phyloP scores from a whole-genome alignment of 805 yeast genomes.

The Metschnikowia continentalis region DNA sequence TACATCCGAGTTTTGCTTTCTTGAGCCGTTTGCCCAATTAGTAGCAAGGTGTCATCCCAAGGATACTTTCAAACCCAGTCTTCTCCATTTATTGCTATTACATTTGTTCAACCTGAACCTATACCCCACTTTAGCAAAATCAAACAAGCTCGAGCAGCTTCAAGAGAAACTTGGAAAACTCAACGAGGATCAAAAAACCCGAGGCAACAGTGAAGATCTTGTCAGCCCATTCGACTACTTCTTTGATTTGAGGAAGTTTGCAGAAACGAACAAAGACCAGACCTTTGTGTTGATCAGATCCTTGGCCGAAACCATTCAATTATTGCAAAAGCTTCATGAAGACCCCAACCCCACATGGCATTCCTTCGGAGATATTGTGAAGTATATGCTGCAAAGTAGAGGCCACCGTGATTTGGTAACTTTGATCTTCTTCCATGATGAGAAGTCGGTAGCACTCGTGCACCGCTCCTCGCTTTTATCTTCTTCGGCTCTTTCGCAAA shows the following conservation, averaged over 20 bases:
- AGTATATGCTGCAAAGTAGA: constrained; percentile 9
- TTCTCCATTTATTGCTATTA: constrained; percentile 8
- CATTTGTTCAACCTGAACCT: constrained; percentile 8
- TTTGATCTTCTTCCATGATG: constrained; percentile 9
- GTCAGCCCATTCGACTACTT: constrained; percentile 10
- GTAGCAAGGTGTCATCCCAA: constrained; percentile 1
- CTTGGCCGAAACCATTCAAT: not conserved
- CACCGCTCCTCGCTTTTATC: constrained; percentile 8
- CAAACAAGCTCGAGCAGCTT: not conserved
- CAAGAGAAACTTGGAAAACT: not conserved
- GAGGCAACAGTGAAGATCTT: not conserved
- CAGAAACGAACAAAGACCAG: not conserved
- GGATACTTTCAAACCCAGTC: not conserved
- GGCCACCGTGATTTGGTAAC: constrained; percentile 11
- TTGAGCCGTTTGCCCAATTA: constrained; percentile 4
- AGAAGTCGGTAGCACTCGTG: constrained; percentile 6
- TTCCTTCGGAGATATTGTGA: constrained; percentile 4
- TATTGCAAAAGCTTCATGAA: constrained; percentile 1
- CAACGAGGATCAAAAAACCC: not conserved
- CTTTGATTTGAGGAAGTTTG: constrained; percentile 1
- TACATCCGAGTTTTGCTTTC: not conserved
- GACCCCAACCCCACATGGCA: constrained; percentile 8
- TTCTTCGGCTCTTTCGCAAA: constrained; percentile 4
- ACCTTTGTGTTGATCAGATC: not conserved
- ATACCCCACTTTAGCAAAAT: not conserved